Percentiles rank a stretch among this genome's conserved stretches.
Conservation (phyloP, 257 asterid genomes). For the Solanum bulbocastanum region DNA sequence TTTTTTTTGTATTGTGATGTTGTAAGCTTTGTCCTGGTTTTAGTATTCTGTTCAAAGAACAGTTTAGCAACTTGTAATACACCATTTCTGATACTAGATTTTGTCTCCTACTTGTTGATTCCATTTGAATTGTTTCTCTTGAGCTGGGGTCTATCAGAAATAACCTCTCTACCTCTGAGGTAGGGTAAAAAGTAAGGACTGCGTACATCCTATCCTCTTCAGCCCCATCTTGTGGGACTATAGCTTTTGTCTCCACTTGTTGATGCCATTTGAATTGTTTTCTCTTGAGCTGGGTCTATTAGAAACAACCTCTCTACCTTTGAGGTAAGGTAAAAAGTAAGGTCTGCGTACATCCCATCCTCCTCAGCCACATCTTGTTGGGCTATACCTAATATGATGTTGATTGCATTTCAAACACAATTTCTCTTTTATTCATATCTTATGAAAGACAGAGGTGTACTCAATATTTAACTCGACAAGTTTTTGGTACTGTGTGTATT, state of each 20-base stretch:
- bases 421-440: background rate
- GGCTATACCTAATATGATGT: accelerated
- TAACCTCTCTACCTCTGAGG: background rate
- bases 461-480: accelerated
- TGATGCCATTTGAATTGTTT: background rate
- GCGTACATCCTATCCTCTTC: too few relatives aligned
- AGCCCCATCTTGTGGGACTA: too few relatives aligned
- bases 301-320: too few relatives aligned
- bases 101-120: background rate
- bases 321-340: too few relatives aligned
- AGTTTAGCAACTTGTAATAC: background rate
- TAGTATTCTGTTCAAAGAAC: conserved; percentile 24
- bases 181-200: too few relatives aligned
- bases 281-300: too few relatives aligned
- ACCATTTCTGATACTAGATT: background rate
- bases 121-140: background rate
- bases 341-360: too few relatives aligned
- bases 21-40: conserved; percentile 37
- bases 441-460: background rate
- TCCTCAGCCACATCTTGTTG: too few relatives aligned
- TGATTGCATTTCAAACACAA: accelerated
- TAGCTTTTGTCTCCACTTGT: too few relatives aligned
- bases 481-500: background rate
- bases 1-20: conserved; percentile 32
- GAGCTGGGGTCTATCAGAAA: background rate